phyloP scores from a whole-genome alignment of 441 rosid species.

The Arabidopsis lyrata region DNA sequence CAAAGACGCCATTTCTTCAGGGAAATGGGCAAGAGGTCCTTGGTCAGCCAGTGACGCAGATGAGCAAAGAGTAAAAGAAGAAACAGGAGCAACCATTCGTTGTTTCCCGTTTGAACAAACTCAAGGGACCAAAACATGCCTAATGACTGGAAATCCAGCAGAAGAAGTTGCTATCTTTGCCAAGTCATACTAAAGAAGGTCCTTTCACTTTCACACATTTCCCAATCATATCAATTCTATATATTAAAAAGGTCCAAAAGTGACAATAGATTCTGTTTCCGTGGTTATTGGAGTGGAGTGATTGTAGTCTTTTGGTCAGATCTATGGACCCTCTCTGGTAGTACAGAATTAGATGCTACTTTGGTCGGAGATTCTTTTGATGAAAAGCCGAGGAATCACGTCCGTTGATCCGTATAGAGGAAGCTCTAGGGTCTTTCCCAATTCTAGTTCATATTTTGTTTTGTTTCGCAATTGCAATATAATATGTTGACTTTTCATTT shows the following conservation, averaged over 20 bases:
- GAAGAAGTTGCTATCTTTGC: conserved; percentile 92
- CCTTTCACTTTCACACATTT: neutral
- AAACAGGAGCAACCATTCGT: conserved; percentile 90
- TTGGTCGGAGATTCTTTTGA: conserved; percentile 15
- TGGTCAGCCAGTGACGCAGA: conserved; percentile 92
- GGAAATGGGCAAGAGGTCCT: conserved; percentile 96
- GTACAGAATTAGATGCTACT: conserved; percentile 6
- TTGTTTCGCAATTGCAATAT: neutral
- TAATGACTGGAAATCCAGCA: conserved; percentile 86
- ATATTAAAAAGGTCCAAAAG: conserved; percentile 1
- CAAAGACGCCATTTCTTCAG: conserved; percentile 69
- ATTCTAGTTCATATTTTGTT: neutral
- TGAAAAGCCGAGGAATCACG: neutral
- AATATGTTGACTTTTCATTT: neutral
- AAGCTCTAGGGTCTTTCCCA: neutral
- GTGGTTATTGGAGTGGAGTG: conserved; percentile 2
- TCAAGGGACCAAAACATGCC: conserved; percentile 64
- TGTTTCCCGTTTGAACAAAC: conserved; percentile 94
- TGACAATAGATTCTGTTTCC: conserved; percentile 1
- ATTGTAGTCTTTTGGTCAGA: conserved; percentile 6
- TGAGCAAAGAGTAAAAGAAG: conserved; percentile 86
- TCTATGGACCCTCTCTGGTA: neutral
- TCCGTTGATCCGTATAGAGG: neutral
- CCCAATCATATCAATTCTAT: conserved; percentile 7
- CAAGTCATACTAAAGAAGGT: conserved; percentile 67